Conservation (phyloP, 768 basidiomycete species). For the Baorangia bicolor region DNA sequence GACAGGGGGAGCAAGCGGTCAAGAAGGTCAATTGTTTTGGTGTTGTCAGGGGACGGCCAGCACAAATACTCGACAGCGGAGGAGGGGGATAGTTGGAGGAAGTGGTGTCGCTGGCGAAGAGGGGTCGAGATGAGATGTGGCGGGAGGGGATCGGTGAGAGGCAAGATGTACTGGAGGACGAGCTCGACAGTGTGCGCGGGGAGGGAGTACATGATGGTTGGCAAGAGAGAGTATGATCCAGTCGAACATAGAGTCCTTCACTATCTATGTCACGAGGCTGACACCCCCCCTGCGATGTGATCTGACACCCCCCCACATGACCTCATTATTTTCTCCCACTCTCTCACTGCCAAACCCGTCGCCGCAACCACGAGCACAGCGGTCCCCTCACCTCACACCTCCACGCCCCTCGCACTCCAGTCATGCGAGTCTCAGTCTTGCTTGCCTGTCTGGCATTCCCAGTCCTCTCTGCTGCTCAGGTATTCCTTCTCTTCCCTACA, state of each 20-base stretch:
- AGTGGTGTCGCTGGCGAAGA: conserved; percentile 63
- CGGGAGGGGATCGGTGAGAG: conserved; percentile 52
- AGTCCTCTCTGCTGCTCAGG: conserved; percentile 32
- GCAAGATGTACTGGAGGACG: conserved; percentile 57
- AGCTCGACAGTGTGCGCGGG: conserved; percentile 41
- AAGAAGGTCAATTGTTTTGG: conserved; percentile 43
- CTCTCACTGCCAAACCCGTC: background rate
- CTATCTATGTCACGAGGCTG: background rate
- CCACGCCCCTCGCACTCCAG: background rate
- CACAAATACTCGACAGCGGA: conserved; percentile 57
- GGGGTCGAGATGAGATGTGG: conserved; percentile 57
- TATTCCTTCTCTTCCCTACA: conserved; percentile 8
- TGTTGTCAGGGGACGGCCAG: conserved; percentile 53
- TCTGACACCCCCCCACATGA: conserved; percentile 7
- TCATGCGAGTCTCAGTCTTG: conserved; percentile 34
- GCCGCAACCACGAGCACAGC: background rate
- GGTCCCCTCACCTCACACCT: background rate
- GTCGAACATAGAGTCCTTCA: background rate
- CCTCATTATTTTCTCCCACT: conserved; percentile 9
- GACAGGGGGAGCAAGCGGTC: too few relatives aligned
- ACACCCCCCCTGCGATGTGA: conserved; percentile 14
- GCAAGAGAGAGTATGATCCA: background rate
- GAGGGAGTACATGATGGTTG: conserved; percentile 33
- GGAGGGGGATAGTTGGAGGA: conserved; percentile 53
- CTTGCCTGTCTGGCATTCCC: conserved; percentile 32